A percentile compares a stretch with the other conserved stretches of the same genome.
phyloP scores from a whole-genome alignment of 192 early-diverging fungal genomes.

The Obelidium mucronatum region DNA sequence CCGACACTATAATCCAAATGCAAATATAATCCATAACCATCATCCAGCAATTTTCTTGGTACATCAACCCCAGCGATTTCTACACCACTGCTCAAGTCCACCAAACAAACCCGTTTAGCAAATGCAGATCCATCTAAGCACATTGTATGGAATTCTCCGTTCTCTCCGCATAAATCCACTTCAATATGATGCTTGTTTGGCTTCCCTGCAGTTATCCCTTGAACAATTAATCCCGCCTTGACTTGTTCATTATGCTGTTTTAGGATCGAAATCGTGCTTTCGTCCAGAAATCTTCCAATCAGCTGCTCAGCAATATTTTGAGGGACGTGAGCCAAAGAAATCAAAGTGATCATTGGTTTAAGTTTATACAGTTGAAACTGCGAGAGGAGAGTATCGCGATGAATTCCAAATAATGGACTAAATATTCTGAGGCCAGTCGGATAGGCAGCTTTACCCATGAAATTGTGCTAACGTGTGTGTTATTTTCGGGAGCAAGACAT shows the following conservation, averaged over 20 bases:
- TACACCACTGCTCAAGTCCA: not conserved
- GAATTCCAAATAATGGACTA: not conserved
- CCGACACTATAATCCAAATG: conserved; percentile 3
- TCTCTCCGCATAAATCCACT: conserved; percentile 70
- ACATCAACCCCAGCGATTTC: not conserved
- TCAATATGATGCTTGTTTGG: conserved; percentile 6
- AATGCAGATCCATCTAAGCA: conserved; percentile 60
- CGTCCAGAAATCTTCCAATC: conserved; percentile 13
- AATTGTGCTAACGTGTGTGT: not conserved
- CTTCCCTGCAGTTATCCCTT: not conserved
- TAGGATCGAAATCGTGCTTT: not conserved
- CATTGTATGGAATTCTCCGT: conserved; percentile 78
- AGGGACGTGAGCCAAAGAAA: conserved; percentile 12
- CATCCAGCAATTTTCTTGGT: not conserved
- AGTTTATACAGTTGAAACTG: not conserved
- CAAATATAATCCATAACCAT: not conserved
- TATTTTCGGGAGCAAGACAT: not conserved
- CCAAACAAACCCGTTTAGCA: conserved; percentile 14
- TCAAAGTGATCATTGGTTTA: conserved; percentile 6
- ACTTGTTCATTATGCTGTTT: conserved; percentile 10
- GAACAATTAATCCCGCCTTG: not conserved
- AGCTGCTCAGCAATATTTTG: not conserved
- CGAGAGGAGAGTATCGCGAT: not conserved
- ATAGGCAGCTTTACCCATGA: conserved; percentile 11
- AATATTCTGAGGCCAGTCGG: conserved; percentile 12